Base-by-base conservation (phyloP, 805 yeast species). In the Teunomyces atbi region DNA sequence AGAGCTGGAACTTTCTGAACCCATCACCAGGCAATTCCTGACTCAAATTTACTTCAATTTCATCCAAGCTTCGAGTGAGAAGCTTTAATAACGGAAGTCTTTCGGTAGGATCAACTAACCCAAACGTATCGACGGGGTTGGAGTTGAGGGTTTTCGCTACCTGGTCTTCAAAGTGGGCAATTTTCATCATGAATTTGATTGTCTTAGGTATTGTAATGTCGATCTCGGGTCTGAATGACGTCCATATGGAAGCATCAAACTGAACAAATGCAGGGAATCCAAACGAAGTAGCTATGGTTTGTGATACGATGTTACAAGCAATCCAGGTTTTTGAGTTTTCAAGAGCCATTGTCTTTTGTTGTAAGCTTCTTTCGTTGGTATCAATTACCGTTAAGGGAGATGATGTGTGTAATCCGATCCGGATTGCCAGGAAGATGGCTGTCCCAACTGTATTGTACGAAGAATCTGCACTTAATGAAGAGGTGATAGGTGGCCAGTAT, bases 391-490 rank as follows among this genome's bases (percentile, higher is more conserved):
- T 36, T 11, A 36, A 21, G 2, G 39, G 39, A 6, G 50, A 56
- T 1, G 73, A 94, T 18, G 90, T 78, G 59, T 94, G 96, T 21
- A 94, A 71, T 0, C 99, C 98, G 12, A 92, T 86, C 45, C 97
- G 71, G 28, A 91, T 85, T 0, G 97, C 98, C 60, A 89, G 96
- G 65, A 88, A 89, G 56, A 90, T 74, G 4, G 98, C 98, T 39
- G 89, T 83, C 0, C 97, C 98, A 18, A 89, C 84, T 1, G 97
- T 89, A 61, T 87, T 89, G 96, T 97, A 92, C 3, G 96, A 86
- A 6, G 96, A 86, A 61, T 94, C 98, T 0, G 98, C 96, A 64
- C 95, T 87, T 40, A 94, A 74, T 0, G 97, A 90, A 0, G 98
- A 89, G 0, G 97, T 89, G 32, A 91, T 76, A 3, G 97, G 97